Conservation (phyloP, 345 rosid genomes). For the Gynandropsis gynandra region DNA sequence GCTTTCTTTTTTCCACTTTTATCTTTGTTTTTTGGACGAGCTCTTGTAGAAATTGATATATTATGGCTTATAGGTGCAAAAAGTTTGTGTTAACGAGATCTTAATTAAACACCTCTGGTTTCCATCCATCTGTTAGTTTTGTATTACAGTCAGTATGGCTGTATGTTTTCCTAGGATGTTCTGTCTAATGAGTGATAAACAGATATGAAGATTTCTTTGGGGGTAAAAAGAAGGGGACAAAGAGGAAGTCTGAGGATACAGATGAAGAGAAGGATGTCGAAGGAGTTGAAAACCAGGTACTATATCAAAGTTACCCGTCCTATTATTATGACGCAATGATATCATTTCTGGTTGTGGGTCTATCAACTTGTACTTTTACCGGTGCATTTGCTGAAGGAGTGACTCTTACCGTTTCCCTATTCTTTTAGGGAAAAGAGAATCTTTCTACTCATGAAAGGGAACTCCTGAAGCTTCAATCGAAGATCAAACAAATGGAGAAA, state of each 20-base stretch:
- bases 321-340: not conserved
- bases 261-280: conserved; percentile 43
- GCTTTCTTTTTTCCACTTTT: conserved; percentile 6
- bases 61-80: too few relatives aligned
- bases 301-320: conserved; percentile 4
- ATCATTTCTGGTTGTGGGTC: conserved; percentile 9
- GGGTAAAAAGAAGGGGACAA: conserved; percentile 33
- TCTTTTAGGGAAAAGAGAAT: conserved; percentile 36
- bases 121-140: not conserved
- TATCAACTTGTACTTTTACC: conserved; percentile 4
- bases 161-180: not conserved
- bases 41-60: not conserved
- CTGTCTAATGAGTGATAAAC: conserved; percentile 3
- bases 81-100: not conserved
- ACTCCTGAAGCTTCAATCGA: conserved; percentile 43
- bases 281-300: conserved; percentile 32
- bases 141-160: not conserved
- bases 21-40: not conserved
- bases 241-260: conserved; percentile 30
- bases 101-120: conserved; percentile 7
- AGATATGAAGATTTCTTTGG: conserved; percentile 89
- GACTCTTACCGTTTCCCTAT: not conserved
- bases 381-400: not conserved
- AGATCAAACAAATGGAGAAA: conserved; percentile 79
- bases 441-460: conserved; percentile 84